phyloP scores from a whole-genome alignment of 2,329 filamentous ascomycete species.

The Trichoderma gracile region DNA sequence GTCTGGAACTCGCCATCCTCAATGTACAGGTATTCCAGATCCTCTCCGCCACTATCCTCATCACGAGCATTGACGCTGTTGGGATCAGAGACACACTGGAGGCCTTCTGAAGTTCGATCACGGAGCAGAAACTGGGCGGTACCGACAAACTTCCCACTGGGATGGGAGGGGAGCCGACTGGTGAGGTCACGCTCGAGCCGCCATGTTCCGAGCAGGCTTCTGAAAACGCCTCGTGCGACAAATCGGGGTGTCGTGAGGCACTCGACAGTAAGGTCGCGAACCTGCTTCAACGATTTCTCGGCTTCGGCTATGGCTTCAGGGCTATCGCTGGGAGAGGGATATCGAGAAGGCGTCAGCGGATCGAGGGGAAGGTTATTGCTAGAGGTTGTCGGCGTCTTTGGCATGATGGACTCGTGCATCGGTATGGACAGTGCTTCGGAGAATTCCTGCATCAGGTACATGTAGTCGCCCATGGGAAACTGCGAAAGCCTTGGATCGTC shows the following conservation, averaged over 20 bases:
- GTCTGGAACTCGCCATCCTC: conserved; percentile 67
- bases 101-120: conserved; percentile 56
- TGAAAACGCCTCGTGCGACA: conserved; percentile 66
- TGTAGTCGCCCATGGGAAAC: conserved; percentile 82
- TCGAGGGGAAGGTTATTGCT: conserved; percentile 50
- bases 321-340: conserved; percentile 46
- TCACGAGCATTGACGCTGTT: conserved; percentile 1
- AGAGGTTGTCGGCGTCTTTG: conserved; percentile 38
- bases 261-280: conserved; percentile 44
- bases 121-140: conserved; percentile 66
- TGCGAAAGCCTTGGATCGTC: conserved; percentile 58
- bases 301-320: conserved; percentile 44
- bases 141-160: conserved; percentile 65
- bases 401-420: conserved; percentile 38
- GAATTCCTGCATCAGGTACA: conserved; percentile 73
- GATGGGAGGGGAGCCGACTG: conserved; percentile 57
- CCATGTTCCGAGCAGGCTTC: conserved; percentile 71
- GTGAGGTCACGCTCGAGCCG: conserved; percentile 58
- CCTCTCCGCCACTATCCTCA: conserved; percentile 37
- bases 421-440: conserved; percentile 57
- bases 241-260: conserved; percentile 52
- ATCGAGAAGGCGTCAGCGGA: conserved; percentile 57
- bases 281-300: conserved; percentile 48
- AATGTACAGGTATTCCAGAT: conserved; percentile 66
- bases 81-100: conserved; percentile 37